A percentile compares a stretch with the other conserved stretches of the same genome.
Evolutionary conservation across 805 yeast genomes (phyloP).

Genomic region (Saccharomycopsis olivae): DNA sequence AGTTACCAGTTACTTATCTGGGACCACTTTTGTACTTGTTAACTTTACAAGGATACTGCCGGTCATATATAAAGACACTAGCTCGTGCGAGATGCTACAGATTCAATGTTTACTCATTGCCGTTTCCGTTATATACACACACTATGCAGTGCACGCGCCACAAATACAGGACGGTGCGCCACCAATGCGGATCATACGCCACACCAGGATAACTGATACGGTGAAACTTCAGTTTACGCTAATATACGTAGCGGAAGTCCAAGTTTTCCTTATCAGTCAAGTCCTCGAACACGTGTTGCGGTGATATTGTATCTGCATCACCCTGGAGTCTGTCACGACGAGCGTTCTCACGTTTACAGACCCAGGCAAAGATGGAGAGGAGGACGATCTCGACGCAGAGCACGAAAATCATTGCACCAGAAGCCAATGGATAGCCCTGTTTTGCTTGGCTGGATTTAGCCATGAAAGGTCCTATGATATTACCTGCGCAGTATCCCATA

Average conservation of each 20-base stretch:
- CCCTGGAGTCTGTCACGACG: conserved; percentile 32
- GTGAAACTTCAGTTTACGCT: no score
- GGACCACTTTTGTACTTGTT: no score
- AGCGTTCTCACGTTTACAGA: conserved; percentile 38
- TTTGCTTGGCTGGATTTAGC: conserved; percentile 31
- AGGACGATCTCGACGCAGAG: conserved; percentile 4
- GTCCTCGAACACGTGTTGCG: conserved; percentile 41
- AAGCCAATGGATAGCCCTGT: conserved; percentile 33
- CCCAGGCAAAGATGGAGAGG: conserved; percentile 4
- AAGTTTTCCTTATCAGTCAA: conserved; percentile 49
- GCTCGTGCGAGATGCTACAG: no score
- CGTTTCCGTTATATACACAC: no score
- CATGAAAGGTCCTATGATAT: conserved; percentile 45
- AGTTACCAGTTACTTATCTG: no score
- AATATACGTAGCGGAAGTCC: conserved; percentile 45
- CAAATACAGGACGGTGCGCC: no score
- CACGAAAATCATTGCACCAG: conserved; percentile 28
- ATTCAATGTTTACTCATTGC: no score
- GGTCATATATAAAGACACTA: no score
- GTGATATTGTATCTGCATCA: conserved; percentile 14
- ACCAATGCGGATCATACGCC: no score
- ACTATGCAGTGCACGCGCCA: no score
- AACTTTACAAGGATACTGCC: no score
- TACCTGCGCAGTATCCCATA: conserved; percentile 53
- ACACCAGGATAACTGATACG: no score